phyloP scores from a whole-genome alignment of 1,284 basidiomycete species.

The Cryptococcus jaspeensis region DNA sequence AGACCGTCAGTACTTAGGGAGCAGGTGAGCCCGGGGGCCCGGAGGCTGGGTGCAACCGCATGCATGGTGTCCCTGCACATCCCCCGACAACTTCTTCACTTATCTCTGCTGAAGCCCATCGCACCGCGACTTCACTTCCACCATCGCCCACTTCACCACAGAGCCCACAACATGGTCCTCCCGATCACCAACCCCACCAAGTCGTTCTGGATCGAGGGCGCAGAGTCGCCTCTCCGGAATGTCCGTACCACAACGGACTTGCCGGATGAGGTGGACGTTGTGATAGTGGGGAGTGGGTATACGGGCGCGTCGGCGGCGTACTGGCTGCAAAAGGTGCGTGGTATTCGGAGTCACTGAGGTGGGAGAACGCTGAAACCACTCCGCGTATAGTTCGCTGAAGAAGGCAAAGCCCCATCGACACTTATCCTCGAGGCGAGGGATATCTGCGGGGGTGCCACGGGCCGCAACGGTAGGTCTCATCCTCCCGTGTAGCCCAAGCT shows the following conservation, averaged over 20 bases:
- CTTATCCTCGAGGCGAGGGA: conserved; percentile 20
- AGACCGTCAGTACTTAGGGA: too few species aligned
- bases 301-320: conserved; percentile 20
- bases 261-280: conserved; percentile 22
- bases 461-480: conserved; percentile 15
- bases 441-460: conserved; percentile 21
- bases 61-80: too few species aligned
- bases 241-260: conserved; percentile 19
- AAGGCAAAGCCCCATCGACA: conserved; percentile 10
- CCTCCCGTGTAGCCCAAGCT: neutral
- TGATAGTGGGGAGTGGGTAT: conserved; percentile 34
- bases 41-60: too few species aligned
- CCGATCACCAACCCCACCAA: conserved; percentile 16
- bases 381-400: neutral
- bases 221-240: conserved; percentile 12
- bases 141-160: too few species aligned
- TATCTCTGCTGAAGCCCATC: too few species aligned
- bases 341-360: too few species aligned
- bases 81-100: too few species aligned
- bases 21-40: too few species aligned
- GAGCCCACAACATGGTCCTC: conserved; percentile 10
- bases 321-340: conserved; percentile 10
- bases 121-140: too few species aligned
- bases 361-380: neutral
- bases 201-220: conserved; percentile 24